Conservation (phyloP, 2,329 filamentous ascomycete genomes). For the Lasiodiplodia theobromae region DNA sequence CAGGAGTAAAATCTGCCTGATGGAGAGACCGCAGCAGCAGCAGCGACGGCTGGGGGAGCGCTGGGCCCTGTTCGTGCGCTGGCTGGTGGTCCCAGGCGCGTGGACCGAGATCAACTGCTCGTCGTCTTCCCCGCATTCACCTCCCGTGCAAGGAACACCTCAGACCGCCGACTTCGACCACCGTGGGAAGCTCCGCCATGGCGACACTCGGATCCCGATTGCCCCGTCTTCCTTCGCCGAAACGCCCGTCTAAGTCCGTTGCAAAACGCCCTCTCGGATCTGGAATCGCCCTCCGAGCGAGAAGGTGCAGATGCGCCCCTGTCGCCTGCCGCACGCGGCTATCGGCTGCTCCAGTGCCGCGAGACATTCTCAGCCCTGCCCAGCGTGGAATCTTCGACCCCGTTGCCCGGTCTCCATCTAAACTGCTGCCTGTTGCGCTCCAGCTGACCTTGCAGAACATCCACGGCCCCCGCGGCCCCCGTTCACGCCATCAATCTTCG, state of each 20-base stretch:
- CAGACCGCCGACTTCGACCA: conserved; percentile 11
- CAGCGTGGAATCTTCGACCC: neutral
- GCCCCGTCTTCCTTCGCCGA: conserved; percentile 21
- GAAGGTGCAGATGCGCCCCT: conserved; percentile 2
- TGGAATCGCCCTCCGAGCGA: neutral
- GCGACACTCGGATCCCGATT: conserved; percentile 8
- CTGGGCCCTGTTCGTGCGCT: conserved; percentile 10
- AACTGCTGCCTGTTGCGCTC: neutral
- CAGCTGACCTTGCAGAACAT: neutral
- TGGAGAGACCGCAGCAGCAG: neutral
- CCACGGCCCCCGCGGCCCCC: neutral
- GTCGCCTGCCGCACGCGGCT: conserved; percentile 4
- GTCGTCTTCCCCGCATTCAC: conserved; percentile 11
- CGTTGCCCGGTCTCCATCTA: neutral
- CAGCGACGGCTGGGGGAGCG: neutral
- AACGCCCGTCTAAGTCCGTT: conserved; percentile 21
- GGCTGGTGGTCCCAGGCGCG: conserved; percentile 1
- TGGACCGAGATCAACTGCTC: conserved; percentile 1
- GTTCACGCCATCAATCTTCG: conserved; percentile 20
- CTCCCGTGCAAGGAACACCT: neutral
- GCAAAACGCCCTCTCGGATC: conserved; percentile 2
- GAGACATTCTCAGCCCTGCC: conserved; percentile 23
- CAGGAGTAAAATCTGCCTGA: conserved; percentile 4
- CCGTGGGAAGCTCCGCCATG: conserved; percentile 5
- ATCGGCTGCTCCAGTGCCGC: conserved; percentile 11